Conservation (phyloP, 805 yeast genomes). For the Saccharomycopsis sp. region DNA sequence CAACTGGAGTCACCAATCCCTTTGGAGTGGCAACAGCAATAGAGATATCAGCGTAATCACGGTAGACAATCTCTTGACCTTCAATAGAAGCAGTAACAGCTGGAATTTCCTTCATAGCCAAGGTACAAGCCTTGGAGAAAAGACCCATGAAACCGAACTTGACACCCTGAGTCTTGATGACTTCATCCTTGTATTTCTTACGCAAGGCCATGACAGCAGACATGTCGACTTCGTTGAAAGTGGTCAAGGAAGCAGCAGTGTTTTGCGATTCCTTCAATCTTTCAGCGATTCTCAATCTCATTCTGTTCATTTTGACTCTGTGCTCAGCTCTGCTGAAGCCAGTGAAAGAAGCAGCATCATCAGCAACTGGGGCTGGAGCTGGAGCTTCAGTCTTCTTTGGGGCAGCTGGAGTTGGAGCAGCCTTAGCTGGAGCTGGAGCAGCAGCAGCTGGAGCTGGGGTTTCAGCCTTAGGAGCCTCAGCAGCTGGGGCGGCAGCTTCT, state of each 20-base stretch:
- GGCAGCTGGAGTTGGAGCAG: conserved; percentile 27
- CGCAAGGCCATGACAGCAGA: conserved; percentile 86
- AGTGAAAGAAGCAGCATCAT: conserved; percentile 31
- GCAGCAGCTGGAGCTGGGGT: conserved; percentile 22
- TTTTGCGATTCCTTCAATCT: conserved; percentile 98
- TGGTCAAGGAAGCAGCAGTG: conserved; percentile 96
- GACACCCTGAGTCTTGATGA: conserved; percentile 86
- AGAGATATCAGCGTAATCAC: conserved; percentile 94
- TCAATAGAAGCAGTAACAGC: conserved; percentile 94
- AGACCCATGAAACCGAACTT: conserved; percentile 99
- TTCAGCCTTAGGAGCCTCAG: conserved; percentile 24
- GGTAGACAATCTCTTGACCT: conserved; percentile 87
- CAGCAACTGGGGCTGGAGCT: conserved; percentile 18
- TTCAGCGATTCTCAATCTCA: conserved; percentile 98
- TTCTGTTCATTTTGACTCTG: conserved; percentile 97
- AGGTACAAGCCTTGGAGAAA: conserved; percentile 85
- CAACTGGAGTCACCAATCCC: conserved; percentile 97
- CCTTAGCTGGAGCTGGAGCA: conserved; percentile 25
- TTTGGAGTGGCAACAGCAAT: conserved; percentile 98
- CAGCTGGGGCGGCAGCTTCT: conserved; percentile 30
- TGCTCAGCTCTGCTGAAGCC: conserved; percentile 78
- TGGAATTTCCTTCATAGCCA: conserved; percentile 93
- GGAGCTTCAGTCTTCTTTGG: conserved; percentile 29
- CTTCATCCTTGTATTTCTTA: conserved; percentile 93
- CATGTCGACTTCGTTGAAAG: conserved; percentile 98